Percentiles rank a stretch among this genome's conserved stretches.
Evolutionary conservation across 2,329 filamentous ascomycete genomes (phyloP).

Genomic region (Lachnellula willkommii): DNA sequence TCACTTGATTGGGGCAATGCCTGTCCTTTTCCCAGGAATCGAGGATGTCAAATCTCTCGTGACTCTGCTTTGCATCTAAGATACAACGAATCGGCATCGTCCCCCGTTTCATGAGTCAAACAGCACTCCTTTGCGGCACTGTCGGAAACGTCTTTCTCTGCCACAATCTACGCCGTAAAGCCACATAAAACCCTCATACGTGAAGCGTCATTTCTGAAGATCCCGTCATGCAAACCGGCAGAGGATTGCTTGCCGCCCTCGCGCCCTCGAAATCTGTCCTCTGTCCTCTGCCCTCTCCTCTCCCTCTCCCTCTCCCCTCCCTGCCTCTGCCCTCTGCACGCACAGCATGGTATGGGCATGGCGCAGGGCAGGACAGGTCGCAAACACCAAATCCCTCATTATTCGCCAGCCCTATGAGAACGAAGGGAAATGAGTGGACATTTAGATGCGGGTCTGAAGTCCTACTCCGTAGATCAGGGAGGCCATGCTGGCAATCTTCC

Average conservation of each 20-base stretch:
- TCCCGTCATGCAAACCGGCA: background rate
- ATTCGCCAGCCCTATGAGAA: constrained; percentile 10
- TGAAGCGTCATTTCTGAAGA: background rate
- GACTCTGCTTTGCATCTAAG: constrained; percentile 1
- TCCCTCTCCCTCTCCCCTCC: background rate
- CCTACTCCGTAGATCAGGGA: background rate
- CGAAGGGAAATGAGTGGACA: background rate
- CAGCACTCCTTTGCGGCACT: too few relatives aligned
- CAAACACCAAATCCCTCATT: constrained; percentile 7
- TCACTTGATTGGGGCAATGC: background rate
- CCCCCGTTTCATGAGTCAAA: background rate
- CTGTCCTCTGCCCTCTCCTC: background rate
- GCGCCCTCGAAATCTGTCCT: constrained; percentile 2
- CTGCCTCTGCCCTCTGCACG: background rate
- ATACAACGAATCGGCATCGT: constrained; percentile 2
- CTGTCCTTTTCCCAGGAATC: background rate
- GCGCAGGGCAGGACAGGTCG: background rate
- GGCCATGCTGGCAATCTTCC: background rate
- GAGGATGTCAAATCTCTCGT: background rate
- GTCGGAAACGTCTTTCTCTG: too few relatives aligned
- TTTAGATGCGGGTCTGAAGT: background rate
- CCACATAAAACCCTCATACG: constrained; percentile 3
- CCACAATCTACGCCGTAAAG: background rate
- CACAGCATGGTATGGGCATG: background rate
- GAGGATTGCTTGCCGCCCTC: background rate